Evolutionary conservation across 2,329 filamentous ascomycete genomes (phyloP), one percentile per base, ranked within the genome.

Genomic region (Colletotrichum sp.): DNA sequence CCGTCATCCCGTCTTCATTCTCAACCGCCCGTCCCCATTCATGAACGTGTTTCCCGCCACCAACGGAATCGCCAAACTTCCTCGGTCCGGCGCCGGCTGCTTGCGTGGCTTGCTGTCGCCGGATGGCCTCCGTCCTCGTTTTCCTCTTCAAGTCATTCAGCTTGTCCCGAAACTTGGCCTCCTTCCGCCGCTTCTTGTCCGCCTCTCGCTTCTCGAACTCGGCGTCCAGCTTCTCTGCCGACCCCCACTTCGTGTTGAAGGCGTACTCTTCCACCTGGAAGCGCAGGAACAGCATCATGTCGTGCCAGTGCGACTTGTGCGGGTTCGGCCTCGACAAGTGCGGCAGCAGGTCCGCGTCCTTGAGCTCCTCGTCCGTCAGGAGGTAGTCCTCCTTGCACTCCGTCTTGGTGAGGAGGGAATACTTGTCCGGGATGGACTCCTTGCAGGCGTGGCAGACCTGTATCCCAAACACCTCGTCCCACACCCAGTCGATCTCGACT

Each of bases 241-340:
- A 95, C 0, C 97, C 97, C 97, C 97, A 99, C 86, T 98, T 98
- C 78, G 92, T 92, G 2, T 90, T 92, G 80, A 98, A 93, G 0
- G 96, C 97, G 82, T 98, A 98, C 72, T 96, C 95, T 82, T 99
- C 97, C 3, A 99, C 95, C 82, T 99, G 97, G 76, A 92, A 98
- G 1, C 97, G 94, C 27, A 99, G 88, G 83, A 97, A 99, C 4
- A 99, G 90, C 93, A 98, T 98, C 97, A 99, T 99, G 87, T 98
- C 95, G 84, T 98, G 96, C 95, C 96, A 99, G 74, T 96, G 96
- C 0, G 94, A 93, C 83, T 98, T 98, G 86, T 98, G 97, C 1
- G 97, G 97, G 80, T 99, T 99, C 2, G 97, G 96, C 39, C 93
- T 93, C 70, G 94, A 94, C 11, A 99, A 89, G 83, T 98, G 96